Base-by-base conservation (phyloP, 257 asterid genomes). In the Gentiana macrophylla region DNA sequence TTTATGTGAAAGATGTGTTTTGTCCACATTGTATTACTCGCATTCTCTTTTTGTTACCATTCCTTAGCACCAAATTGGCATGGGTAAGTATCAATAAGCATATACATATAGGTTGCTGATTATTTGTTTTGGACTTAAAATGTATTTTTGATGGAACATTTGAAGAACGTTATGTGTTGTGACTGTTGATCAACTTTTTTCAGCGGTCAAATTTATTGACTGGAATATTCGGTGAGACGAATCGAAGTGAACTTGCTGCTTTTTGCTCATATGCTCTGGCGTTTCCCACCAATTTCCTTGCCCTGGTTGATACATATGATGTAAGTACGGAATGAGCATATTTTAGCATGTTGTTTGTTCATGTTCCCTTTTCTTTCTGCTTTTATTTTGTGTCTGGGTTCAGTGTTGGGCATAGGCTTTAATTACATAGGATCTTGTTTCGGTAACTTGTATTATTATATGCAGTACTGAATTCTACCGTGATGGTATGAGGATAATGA, bases 271-370 rank as follows among this genome's bases (percentile, higher is more conserved):
- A 89, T 75, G 95, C 97, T 43, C 84, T 89, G 62, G 95, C 97
- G 60, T 89, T 89, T 63, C 97, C 97, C n/a, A 73, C 65, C 48
- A 71, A 62, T 65, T 89, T 89, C 70, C 71, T 89, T 82, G 95
- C 95, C 67, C 94, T 90, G 48, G 96, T 84, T 56, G 98, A 90
- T 79, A 89, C 96, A 15, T 90, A 90, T 74, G 98, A 86, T 77
- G 95, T 86, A 82, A 84, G 97, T 67, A 56, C 35, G 59, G 62
- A 1, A 60, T 32, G 4, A 52, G 36, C 1, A 5, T 67, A 1
- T 6, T 56, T 50, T 9, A 41, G 46, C 46, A 4, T 41, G 46
- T 41, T 41, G 6, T 4, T 41, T 5, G 46, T 5, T 41, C 46
- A 5, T 41, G 9, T 41, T 41, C 2, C 9, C 46, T 41, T 4